phyloP scores from a whole-genome alignment of 768 basidiomycete genomes.

The Rhodotorula diobovata region DNA sequence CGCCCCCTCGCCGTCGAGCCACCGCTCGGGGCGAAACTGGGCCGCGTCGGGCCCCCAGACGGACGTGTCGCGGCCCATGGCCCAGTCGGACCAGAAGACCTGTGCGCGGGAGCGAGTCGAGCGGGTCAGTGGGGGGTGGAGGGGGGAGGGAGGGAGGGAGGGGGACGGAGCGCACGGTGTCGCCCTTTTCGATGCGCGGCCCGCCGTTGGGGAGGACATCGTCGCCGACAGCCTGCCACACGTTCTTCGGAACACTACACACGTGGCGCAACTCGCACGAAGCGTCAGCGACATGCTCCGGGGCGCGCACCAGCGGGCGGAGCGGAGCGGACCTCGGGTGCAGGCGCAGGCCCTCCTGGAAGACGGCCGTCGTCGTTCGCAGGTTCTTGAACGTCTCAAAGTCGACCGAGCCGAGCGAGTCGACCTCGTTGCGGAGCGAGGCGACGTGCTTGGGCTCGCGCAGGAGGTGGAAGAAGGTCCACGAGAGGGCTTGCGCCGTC shows the following conservation, averaged over 20 bases:
- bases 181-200: constrained; percentile 12
- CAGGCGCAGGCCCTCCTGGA: constrained; percentile 15
- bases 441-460: constrained; percentile 1
- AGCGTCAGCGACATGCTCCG: neutral
- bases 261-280: neutral
- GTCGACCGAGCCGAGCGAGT: constrained; percentile 4
- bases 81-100: constrained; percentile 30
- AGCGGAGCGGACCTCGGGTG: neutral
- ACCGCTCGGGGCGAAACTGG: constrained; percentile 22
- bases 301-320: neutral
- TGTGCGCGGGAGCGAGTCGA: neutral
- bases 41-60: constrained; percentile 26
- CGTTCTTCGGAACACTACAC: constrained; percentile 26
- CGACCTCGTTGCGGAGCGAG: constrained; percentile 12
- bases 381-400: constrained; percentile 20
- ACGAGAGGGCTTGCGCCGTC: constrained; percentile 27
- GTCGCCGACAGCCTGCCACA: constrained; percentile 16
- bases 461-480: constrained; percentile 28
- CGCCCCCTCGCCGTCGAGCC: constrained; percentile 12
- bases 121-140: too few relatives aligned
- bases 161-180: neutral
- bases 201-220: constrained; percentile 19
- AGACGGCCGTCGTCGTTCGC: constrained; percentile 7
- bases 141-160: neutral
- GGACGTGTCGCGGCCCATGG: constrained; percentile 1